Evolutionary conservation across 2,329 filamentous ascomycete genomes (phyloP).

Genomic region (Bipolaris cookei): DNA sequence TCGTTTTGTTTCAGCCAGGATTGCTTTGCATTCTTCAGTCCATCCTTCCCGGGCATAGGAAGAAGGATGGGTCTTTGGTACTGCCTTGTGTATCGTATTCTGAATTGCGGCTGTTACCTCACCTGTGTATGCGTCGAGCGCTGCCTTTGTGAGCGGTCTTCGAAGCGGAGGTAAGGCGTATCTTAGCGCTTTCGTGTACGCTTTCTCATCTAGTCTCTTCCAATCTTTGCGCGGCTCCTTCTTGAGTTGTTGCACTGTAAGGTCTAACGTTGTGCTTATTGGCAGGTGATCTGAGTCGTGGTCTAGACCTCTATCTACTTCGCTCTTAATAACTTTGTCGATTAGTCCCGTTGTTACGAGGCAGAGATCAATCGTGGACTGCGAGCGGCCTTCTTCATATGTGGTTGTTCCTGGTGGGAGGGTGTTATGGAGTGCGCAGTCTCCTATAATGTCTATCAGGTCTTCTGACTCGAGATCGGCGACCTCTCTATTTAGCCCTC

Average conservation of each 20-base stretch:
- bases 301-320: slow-evolving; percentile 16
- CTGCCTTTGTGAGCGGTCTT: slow-evolving; percentile 16
- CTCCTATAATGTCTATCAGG: no score
- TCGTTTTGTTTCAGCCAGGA: slow-evolving; percentile 19
- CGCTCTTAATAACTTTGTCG: slow-evolving; percentile 19
- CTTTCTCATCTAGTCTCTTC: no score
- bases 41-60: slow-evolving; percentile 12
- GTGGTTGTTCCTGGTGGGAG: no score
- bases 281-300: slow-evolving; percentile 32
- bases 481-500: no score
- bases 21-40: slow-evolving; percentile 16
- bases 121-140: slow-evolving; percentile 16
- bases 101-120: slow-evolving; percentile 15
- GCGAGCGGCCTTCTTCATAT: no score
- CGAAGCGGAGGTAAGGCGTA: no score
- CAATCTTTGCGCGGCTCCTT: slow-evolving; percentile 7
- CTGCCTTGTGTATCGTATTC: slow-evolving; percentile 13
- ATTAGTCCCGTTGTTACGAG: slow-evolving; percentile 15
- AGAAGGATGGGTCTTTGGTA: slow-evolving; percentile 6
- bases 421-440: no score
- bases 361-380: no score
- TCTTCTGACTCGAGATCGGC: no score
- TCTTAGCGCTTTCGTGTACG: no score
- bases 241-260: slow-evolving; percentile 8
- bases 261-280: slow-evolving; percentile 24